Evolutionary conservation across 352 stramenopile species (phyloP).

Genomic region (Peronospora destructor): DNA sequence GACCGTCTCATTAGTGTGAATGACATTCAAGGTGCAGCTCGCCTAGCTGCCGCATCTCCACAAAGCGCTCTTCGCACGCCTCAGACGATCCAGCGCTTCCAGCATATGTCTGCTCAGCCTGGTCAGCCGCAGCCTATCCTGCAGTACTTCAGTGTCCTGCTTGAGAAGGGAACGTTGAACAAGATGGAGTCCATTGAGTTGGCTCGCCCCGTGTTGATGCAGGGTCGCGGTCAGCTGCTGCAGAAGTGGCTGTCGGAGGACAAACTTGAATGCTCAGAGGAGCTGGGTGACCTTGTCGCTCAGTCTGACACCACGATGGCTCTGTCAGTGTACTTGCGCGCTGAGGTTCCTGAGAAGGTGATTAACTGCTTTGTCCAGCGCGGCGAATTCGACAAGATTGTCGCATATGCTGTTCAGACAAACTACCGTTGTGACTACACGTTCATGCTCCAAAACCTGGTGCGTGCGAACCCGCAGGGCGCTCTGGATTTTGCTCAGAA

Average conservation of each 20-base stretch:
- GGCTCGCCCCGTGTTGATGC: slow-evolving; percentile 94
- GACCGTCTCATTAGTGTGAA: slow-evolving; percentile 89
- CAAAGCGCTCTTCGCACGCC: slow-evolving; percentile 92
- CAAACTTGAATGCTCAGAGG: slow-evolving; percentile 97
- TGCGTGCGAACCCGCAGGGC: slow-evolving; percentile 96
- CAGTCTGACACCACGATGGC: slow-evolving; percentile 96
- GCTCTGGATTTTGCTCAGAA: slow-evolving; percentile 98
- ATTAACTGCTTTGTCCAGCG: slow-evolving; percentile 99
- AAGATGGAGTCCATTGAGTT: slow-evolving; percentile 99
- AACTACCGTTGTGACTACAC: slow-evolving; percentile 99
- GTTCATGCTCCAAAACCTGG: slow-evolving; percentile 98
- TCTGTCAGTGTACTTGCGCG: slow-evolving; percentile 96
- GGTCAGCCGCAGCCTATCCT: slow-evolving; percentile 96
- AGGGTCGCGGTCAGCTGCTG: slow-evolving; percentile 95
- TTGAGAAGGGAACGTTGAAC: slow-evolving; percentile 98
- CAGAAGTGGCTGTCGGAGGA: slow-evolving; percentile 99
- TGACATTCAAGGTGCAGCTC: slow-evolving; percentile 76
- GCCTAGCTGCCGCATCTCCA: slow-evolving; percentile 88
- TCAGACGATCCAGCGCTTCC: slow-evolving; percentile 98
- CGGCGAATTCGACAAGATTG: slow-evolving; percentile 99
- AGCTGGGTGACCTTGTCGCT: slow-evolving; percentile 95
- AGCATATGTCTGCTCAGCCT: slow-evolving; percentile 95
- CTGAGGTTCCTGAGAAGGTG: slow-evolving; percentile 97
- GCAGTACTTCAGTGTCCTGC: slow-evolving; percentile 98
- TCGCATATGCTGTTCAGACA: slow-evolving; percentile 90